Evolutionary conservation across 1,284 basidiomycete genomes (phyloP), one percentile per base, ranked within the genome.

Genomic region (Rhodotorula glutinis): DNA sequence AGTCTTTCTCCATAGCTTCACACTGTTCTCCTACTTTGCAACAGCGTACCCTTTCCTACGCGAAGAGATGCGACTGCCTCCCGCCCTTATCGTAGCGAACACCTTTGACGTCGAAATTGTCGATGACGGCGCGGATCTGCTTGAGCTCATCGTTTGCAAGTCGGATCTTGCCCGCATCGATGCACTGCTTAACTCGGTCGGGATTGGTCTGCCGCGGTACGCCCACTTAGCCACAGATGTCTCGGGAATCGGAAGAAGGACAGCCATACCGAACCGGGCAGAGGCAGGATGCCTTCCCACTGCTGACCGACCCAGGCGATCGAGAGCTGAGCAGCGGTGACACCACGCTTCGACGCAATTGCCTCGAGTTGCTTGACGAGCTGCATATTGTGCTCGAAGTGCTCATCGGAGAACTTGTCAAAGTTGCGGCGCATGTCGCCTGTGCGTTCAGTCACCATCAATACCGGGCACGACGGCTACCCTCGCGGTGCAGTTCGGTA

Each of bases 241-340:
- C n/a, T n/a, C n/a, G n/a, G n/a, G n/a, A n/a, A n/a, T n/a, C n/a
- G n/a, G n/a, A n/a, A n/a, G 57, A 27, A 62, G 33, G 33, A 25
- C 9, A 25, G 43, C 43, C 70, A 49, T 44, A 72, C 70, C 2
- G 79, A 78, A 3, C 79, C 79, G 8, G 79, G 79, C 41, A 80
- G 76, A 0, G 79, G 79, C 1, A 79, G 65, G 33, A 80, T 72
- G 16, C 44, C 33, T 41, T 80, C 76, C 16, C 82, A 83, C 77
- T 84, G 84, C 21, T 81, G 82, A 27, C 85, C 78, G 23, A 87
- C 70, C 86, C 87, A 88, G 0, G 87, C 85, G 17, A 88, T 79
- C 0, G 82, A 77, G 23, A 86, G 79, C 75, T 88, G 86, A 1
- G 83, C 82, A 0, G 85, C 66, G 1, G 85, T 84, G 5, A 82